A percentile compares a stretch with the other conserved stretches of the same genome.
Conservation (phyloP, 2,329 filamentous ascomycete species). For the Colletotrichum somersetense region DNA sequence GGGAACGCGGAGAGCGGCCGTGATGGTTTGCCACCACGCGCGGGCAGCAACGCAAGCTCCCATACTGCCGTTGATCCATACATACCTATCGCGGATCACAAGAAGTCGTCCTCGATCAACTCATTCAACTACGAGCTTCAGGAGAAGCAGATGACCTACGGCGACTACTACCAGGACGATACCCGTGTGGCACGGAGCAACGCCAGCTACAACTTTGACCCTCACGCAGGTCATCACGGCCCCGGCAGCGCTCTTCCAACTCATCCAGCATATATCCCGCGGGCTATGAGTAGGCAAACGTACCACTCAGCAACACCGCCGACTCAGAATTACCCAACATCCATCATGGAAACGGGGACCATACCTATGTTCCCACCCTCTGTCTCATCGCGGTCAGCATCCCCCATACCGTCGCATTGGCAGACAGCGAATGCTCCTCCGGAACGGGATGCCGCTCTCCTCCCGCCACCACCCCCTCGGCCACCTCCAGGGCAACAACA, state of each 20-base stretch:
- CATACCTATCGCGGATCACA: conserved; percentile 44
- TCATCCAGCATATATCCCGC: conserved; percentile 63
- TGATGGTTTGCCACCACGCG: conserved; percentile 1
- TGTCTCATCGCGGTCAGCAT: too few relatives aligned
- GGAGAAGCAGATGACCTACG: conserved; percentile 48
- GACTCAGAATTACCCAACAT: neutral
- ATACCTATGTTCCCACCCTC: too few relatives aligned
- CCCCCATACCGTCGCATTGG: too few relatives aligned
- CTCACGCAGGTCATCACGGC: conserved; percentile 43
- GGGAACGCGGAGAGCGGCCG: too few relatives aligned
- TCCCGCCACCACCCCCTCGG: conserved; percentile 43
- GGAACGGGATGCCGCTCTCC: too few relatives aligned
- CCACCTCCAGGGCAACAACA: conserved; percentile 16
- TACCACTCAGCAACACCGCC: conserved; percentile 32
- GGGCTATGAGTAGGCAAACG: conserved; percentile 49
- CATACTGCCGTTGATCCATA: conserved; percentile 15
- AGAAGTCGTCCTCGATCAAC: conserved; percentile 45
- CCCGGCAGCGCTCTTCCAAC: conserved; percentile 55
- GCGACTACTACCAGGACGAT: conserved; percentile 53
- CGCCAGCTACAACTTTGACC: conserved; percentile 48
- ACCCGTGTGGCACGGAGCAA: conserved; percentile 34
- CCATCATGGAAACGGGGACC: too few relatives aligned
- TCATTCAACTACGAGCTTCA: conserved; percentile 44
- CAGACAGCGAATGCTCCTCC: too few relatives aligned
- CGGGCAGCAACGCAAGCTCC: conserved; percentile 37